Evolutionary conservation across 2,329 filamentous ascomycete species (phyloP), one percentile per base, ranked within the genome.

Genomic region (Lachnellula hyalina): DNA sequence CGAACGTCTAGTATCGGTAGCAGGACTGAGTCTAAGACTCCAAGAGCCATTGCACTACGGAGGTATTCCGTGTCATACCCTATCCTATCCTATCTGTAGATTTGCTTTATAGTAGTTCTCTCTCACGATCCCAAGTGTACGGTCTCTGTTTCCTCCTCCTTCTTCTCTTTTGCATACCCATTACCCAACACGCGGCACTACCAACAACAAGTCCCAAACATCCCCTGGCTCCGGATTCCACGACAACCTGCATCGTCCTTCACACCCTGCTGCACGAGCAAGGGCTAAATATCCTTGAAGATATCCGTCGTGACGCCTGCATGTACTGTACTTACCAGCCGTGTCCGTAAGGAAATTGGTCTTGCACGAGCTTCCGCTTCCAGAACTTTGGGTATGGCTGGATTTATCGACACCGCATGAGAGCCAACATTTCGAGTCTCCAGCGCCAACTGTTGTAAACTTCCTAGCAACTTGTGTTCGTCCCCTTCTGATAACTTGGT

Each of bases 321-420:
- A 49, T 46, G 47, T 56, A 50, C 47, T 25, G 5, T 25, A 25
- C 25, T 40, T 51, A 49, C 57, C 53, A 61, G 57, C 63, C 54
- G 59, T 56, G 52, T 54, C 51, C 56, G 21, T 51, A 54, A 62
- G 38, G 34, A 53, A 57, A 54, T 55, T 57, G 47, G 49, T 47
- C 57, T 61, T 59, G 59, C 60, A 63, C 58, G 57, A 66, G 61
- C 59, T 64, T 61, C 64, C 59, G 56, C 59, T 66, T 65, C 65
- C 62, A 68, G 64, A 65, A 64, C 61, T 61, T 64, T 66, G 63
- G 65, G 58, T 60, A 62, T 63, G 57, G 57, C 53, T 59, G 57
- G 62, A 61, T 54, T 60, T 56, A 50, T 63, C 61, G 62, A 60
- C 61, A 63, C 58, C 55, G 64, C 65, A 64, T 66, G 64, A 67